Percentiles rank a stretch among this genome's conserved stretches.
Evolutionary conservation across 1,284 basidiomycete genomes (phyloP).

Genomic region (Spongiforma sp.): DNA sequence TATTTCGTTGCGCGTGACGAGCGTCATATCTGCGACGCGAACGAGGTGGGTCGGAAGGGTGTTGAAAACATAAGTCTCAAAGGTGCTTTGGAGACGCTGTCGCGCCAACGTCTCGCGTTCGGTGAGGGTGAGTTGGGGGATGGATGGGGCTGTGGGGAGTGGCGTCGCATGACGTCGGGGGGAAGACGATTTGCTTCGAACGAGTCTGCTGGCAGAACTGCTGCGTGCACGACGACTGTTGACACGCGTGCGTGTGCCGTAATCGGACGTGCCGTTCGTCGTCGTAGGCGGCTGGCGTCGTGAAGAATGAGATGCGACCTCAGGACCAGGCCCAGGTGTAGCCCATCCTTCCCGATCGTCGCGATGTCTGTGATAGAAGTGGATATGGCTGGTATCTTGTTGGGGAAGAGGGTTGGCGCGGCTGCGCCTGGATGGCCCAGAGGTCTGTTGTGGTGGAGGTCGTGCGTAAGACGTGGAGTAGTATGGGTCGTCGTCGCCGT

Average conservation of each 20-base stretch:
- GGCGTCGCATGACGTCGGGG: constrained; percentile 25
- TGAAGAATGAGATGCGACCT: constrained; percentile 12
- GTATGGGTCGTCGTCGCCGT: constrained; percentile 23
- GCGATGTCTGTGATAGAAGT: constrained; percentile 26
- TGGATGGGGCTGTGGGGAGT: constrained; percentile 18
- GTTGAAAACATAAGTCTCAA: constrained; percentile 33
- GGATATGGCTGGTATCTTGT: constrained; percentile 13
- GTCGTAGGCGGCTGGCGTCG: constrained; percentile 28
- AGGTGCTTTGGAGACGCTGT: constrained; percentile 26
- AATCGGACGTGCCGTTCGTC: constrained; percentile 22
- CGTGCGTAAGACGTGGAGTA: constrained; percentile 15
- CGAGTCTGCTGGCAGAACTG: constrained; percentile 18
- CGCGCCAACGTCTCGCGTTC: constrained; percentile 27
- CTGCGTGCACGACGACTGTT: constrained; percentile 23
- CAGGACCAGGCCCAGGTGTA: constrained; percentile 16
- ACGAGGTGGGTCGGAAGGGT: constrained; percentile 28
- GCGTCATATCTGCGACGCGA: constrained; percentile 26
- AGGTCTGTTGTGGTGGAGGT: constrained; percentile 11
- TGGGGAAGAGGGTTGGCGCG: constrained; percentile 15
- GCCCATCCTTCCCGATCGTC: constrained; percentile 28
- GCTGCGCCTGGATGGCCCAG: constrained; percentile 19
- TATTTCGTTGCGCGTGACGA: constrained; percentile 27
- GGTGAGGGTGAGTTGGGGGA: constrained; percentile 25
- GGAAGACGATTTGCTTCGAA: constrained; percentile 25
- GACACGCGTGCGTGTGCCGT: constrained; percentile 21